Evolutionary conservation across 2,329 filamentous ascomycete genomes (phyloP), one percentile per base, ranked within the genome.

Genomic region (Aspergillus arachidicola): DNA sequence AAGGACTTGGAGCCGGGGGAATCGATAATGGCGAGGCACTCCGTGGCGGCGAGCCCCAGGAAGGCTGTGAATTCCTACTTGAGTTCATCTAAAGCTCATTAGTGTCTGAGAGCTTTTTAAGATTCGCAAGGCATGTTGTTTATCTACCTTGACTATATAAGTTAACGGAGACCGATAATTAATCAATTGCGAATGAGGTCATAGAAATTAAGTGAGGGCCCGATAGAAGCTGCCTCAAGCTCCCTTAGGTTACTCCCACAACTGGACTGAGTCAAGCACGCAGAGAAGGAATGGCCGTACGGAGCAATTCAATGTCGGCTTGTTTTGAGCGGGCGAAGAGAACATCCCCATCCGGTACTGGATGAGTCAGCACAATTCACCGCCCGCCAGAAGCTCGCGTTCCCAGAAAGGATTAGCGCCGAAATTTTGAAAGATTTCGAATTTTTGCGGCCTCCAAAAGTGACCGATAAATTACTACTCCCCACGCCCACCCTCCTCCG

Each of bases 41-140:
- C 32, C 85, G 87, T 2, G 85, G 84, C 11, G 90, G 74, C 43
- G 89, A 81, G 68, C 90, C 86, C 68, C 87, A 88, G 6, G 83
- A 82, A 0, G 86, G 85, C 64, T 86, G 87, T 38, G 79, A 82
- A 2, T 81, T 82, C 61, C 78, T 72, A 57, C 73, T 76, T 51
- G 71, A 68, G 64, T 75, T 74, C 78, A 79, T 79, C 73, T 75
- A 28, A 43, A 54, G 51, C 9, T 32, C 23, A 32, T 67, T 41
- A 66, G 65, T 66, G 23, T 56, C 38, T 26, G 46, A 23, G 14
- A 45, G 48, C 45, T 56, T 26, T 55, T 55, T 36, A 12, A 38
- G 12, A 36, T 21, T 16, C 28, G 28, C 10, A 11, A 14, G 14
- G 28, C 14, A 30, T 55, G 32, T 21, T 55, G 32, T 19, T 55